Base-by-base conservation (phyloP, 352 stramenopile species). In the Plasmopara muralis region DNA sequence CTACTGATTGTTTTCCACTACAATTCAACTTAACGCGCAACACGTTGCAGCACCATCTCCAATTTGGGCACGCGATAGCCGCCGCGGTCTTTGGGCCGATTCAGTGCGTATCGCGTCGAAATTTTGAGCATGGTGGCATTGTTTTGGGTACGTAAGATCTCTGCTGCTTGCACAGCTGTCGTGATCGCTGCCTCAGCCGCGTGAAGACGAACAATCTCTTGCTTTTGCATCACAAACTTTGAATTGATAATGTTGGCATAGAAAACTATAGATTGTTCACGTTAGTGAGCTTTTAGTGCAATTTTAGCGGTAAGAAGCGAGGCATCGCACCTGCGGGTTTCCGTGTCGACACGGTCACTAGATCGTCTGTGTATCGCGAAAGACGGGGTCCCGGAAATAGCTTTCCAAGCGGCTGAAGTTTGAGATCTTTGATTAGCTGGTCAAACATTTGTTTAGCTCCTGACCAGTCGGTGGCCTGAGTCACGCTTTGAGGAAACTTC, bases 161-260 rank as follows among this genome's bases (percentile, higher is more conserved):
- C 80, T 2, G 74, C 69, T 8, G 76, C 57, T 53, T 90, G 80
- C 53, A 90, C 72, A 6, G 80, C 80, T 16, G 77, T 87, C 37
- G 77, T 82, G 53, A 90, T 90, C 40, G 75, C 80, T 6, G 50
- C 62, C 50, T 90, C 75, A 13, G 73, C 74, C 33, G 80, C 80
- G 53, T 88, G 77, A 13, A 90, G 63, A 14, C 77, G 73, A 37
- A 90, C 52, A 9, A 46, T 73, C 33, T 80, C 63, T 43, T 87
- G 77, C 50, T 84, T 79, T 43, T 90, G 80, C 42, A 78, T 66
- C 34, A 60, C 68, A 46, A 90, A 87, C 65, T 90, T 90, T 48
- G 74, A 85, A 56, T 70, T 86, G 57, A 90, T 82, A 48, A 89
- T 81, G 50, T 81, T 88, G 15, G 75, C 80, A 50, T 90, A 90